A percentile compares a stretch with the other conserved stretches of the same genome.
Conservation (phyloP, 176 grass and related monocot species). For the Paspalum vaginatum region DNA sequence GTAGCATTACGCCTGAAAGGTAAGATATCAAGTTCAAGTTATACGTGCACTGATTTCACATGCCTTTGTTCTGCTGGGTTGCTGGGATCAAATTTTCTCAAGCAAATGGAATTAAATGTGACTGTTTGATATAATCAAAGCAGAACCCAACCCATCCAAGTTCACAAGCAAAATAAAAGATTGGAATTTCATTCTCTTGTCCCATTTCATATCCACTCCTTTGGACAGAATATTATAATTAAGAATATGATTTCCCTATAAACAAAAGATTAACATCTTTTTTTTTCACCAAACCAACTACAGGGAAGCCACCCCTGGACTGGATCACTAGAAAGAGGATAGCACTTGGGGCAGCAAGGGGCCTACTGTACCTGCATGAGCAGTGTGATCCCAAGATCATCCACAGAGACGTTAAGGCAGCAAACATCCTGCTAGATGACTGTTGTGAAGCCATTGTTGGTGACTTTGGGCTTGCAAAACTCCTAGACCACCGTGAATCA, state of each 20-base stretch:
- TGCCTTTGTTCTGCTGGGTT: neutral
- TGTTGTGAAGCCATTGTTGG: slow-evolving; percentile 74
- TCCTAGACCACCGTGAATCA: slow-evolving; percentile 77
- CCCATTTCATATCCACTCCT: neutral
- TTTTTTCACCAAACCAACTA: slow-evolving; percentile 25
- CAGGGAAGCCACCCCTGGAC: slow-evolving; percentile 77
- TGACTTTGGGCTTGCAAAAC: slow-evolving; percentile 89
- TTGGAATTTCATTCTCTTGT: slow-evolving; percentile 1
- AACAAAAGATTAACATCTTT: slow-evolving; percentile 33
- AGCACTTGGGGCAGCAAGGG: slow-evolving; percentile 76
- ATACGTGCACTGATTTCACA: neutral
- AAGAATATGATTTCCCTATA: slow-evolving; percentile 27
- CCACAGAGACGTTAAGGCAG: slow-evolving; percentile 88
- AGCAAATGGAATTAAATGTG: slow-evolving; percentile 5
- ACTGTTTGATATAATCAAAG: slow-evolving; percentile 8
- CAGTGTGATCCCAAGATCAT: slow-evolving; percentile 95
- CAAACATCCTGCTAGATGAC: slow-evolving; percentile 80
- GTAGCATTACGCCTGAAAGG: slow-evolving; percentile 82
- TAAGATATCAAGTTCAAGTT: slow-evolving; percentile 32
- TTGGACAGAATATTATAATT: neutral
- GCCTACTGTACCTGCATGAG: slow-evolving; percentile 84
- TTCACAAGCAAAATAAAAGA: neutral
- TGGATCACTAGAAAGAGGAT: slow-evolving; percentile 83
- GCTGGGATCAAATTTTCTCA: neutral
- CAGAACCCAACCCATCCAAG: neutral